These are phyloP conservation scores for Ustilago cynodontis DNA, from an alignment of 1,284 basidiomycete genomes.

Conservation along the genomic window DNA sequence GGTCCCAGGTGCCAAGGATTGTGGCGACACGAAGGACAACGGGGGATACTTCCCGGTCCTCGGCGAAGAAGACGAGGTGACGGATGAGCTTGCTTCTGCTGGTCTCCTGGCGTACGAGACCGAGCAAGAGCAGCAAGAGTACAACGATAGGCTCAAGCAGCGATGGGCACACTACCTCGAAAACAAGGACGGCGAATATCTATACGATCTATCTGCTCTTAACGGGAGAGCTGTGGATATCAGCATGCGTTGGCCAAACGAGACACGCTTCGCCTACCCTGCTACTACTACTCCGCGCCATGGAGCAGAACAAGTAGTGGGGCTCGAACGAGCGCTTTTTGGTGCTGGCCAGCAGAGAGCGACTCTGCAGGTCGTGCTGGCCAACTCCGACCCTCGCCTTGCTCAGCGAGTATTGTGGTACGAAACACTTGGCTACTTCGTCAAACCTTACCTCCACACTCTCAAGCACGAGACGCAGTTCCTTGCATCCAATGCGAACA, in stretches of 20 bases:
- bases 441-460: slow-evolving; percentile 89
- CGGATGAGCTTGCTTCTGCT: slow-evolving; percentile 30
- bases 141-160: slow-evolving; percentile 16
- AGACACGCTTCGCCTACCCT: slow-evolving; percentile 71
- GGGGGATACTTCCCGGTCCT: slow-evolving; percentile 21
- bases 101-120: slow-evolving; percentile 29
- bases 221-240: slow-evolving; percentile 41
- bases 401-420: slow-evolving; percentile 79
- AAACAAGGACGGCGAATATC: slow-evolving; percentile 29
- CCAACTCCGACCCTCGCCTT: slow-evolving; percentile 74
- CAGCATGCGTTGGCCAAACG: slow-evolving; percentile 70
- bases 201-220: slow-evolving; percentile 20
- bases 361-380: slow-evolving; percentile 78
- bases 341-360: slow-evolving; percentile 84
- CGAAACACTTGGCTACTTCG: slow-evolving; percentile 93
- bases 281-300: slow-evolving; percentile 58
- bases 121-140: slow-evolving; percentile 28
- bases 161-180: slow-evolving; percentile 35
- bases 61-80: slow-evolving; percentile 33
- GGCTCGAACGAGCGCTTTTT: slow-evolving; percentile 79
- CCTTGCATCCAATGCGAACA: background rate
- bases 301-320: slow-evolving; percentile 70
- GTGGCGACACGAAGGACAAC: background rate
- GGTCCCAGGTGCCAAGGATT: slow-evolving; percentile 8
- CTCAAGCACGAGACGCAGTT: slow-evolving; percentile 72